These are phyloP conservation scores for Pisolithus albus DNA, from an alignment of 768 basidiomycete species.

Conservation along the genomic window DNA sequence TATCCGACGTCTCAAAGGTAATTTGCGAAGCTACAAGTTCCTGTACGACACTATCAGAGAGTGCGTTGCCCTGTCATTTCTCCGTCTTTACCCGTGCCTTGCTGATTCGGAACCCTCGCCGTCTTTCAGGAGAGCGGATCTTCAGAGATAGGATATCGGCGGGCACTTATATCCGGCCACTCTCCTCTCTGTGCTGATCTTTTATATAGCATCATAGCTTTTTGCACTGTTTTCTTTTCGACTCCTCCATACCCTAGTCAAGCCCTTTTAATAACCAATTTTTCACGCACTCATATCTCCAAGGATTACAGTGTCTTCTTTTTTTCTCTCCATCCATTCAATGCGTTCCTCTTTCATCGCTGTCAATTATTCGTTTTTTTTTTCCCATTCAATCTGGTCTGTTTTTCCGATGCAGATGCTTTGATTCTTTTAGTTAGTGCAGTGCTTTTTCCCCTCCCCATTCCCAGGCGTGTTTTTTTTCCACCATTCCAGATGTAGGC, in stretches of 20 bases:
- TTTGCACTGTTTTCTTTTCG: slow-evolving; percentile 2
- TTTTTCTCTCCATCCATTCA: not conserved
- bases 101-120: slow-evolving; percentile 2
- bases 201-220: slow-evolving; percentile 2
- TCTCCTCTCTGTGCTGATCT: not conserved
- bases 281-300: not conserved
- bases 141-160: slow-evolving; percentile 29
- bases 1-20: slow-evolving; percentile 87
- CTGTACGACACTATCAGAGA: slow-evolving; percentile 82
- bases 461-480: not conserved
- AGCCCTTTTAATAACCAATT: slow-evolving; percentile 15
- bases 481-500: slow-evolving; percentile 15
- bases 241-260: slow-evolving; percentile 24
- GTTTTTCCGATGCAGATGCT: not conserved
- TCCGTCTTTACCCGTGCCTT: slow-evolving; percentile 1
- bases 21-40: slow-evolving; percentile 88
- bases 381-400: slow-evolving; percentile 4
- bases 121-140: slow-evolving; percentile 29
- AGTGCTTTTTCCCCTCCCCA: not conserved
- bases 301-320: not conserved
- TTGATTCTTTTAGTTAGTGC: slow-evolving; percentile 1
- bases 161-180: slow-evolving; percentile 16
- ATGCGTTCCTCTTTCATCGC: not conserved
- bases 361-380: not conserved
- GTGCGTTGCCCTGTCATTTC: slow-evolving; percentile 42